Percentiles rank a stretch among this genome's conserved stretches.
Conservation (phyloP, 352 stramenopile genomes). For the Phytophthora brassicae region DNA sequence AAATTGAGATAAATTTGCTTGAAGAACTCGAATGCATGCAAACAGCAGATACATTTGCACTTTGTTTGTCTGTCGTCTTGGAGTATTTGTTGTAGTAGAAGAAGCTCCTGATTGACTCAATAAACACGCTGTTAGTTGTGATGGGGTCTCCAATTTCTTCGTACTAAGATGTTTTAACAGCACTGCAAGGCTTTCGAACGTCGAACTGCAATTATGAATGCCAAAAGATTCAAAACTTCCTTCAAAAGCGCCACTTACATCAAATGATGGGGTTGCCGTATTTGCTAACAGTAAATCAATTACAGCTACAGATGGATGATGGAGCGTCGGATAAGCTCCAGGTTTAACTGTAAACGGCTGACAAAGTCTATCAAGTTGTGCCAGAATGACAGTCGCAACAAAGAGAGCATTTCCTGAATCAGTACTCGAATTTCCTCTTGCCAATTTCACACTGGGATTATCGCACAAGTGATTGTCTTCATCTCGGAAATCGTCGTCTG, state of each 20-base stretch:
- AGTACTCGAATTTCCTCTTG: background rate
- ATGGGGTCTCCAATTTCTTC: slow-evolving; percentile 33
- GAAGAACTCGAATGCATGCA: slow-evolving; percentile 66
- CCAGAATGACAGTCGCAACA: slow-evolving; percentile 61
- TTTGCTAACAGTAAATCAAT: slow-evolving; percentile 26
- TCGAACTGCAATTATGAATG: slow-evolving; percentile 49
- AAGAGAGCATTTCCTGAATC: slow-evolving; percentile 36
- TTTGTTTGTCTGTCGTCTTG: slow-evolving; percentile 1
- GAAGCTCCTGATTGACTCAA: background rate
- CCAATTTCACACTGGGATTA: background rate
- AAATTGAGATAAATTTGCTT: slow-evolving; percentile 76
- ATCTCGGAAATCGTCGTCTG: slow-evolving; percentile 43
- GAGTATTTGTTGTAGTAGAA: background rate
- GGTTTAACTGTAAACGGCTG: slow-evolving; percentile 48
- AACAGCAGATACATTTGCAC: slow-evolving; percentile 70
- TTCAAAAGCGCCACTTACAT: slow-evolving; percentile 29
- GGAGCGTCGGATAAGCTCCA: slow-evolving; percentile 29
- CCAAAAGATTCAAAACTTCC: slow-evolving; percentile 45
- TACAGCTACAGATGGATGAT: slow-evolving; percentile 26
- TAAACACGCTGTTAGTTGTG: slow-evolving; percentile 16
- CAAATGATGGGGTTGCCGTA: background rate
- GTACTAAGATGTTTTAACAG: slow-evolving; percentile 47
- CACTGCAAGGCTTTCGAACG: slow-evolving; percentile 41
- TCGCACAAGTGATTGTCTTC: slow-evolving; percentile 36
- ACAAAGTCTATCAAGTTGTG: slow-evolving; percentile 76